Conservation (phyloP, 805 yeast species). For the Tetrapisispora fleetii region DNA sequence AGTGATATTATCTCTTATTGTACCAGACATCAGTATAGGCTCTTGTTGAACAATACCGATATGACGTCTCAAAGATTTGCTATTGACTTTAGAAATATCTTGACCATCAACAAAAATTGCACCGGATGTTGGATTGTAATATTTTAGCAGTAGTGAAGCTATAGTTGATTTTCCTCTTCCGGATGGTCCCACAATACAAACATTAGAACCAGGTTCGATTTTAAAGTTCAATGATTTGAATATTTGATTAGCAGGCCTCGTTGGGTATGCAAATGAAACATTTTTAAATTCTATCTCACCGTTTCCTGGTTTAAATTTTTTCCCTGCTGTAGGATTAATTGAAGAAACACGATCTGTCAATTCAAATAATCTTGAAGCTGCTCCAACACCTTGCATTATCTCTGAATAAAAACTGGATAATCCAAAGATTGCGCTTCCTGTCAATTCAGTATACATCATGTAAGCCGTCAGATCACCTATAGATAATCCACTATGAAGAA, state of each 20-base stretch:
- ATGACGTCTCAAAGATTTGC: slow-evolving; percentile 43
- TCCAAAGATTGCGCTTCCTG: slow-evolving; percentile 85
- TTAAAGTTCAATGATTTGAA: slow-evolving; percentile 40
- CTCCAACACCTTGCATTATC: slow-evolving; percentile 96
- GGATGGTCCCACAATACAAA: slow-evolving; percentile 76
- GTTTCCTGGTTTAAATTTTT: slow-evolving; percentile 29
- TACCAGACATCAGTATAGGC: slow-evolving; percentile 68
- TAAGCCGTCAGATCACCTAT: slow-evolving; percentile 90
- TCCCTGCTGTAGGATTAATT: slow-evolving; percentile 58
- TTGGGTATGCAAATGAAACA: slow-evolving; percentile 75
- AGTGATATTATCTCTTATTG: slow-evolving; percentile 65
- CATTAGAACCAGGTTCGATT: slow-evolving; percentile 46
- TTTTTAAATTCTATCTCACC: slow-evolving; percentile 52
- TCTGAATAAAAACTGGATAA: slow-evolving; percentile 91
- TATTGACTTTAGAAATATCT: slow-evolving; percentile 41
- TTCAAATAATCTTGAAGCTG: slow-evolving; percentile 87
- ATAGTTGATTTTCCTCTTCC: slow-evolving; percentile 91
- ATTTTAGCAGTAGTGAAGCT: slow-evolving; percentile 45
- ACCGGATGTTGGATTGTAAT: slow-evolving; percentile 43
- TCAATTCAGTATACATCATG: slow-evolving; percentile 90
- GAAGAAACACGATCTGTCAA: slow-evolving; percentile 66
- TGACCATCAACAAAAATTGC: slow-evolving; percentile 39
- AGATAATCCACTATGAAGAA: slow-evolving; percentile 60
- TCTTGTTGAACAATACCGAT: slow-evolving; percentile 73
- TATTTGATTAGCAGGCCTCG: slow-evolving; percentile 59